A percentile compares a stretch with the other conserved stretches of the same genome.
phyloP scores from a whole-genome alignment of 2,329 filamentous ascomycete species.

The Microcera coccophila region DNA sequence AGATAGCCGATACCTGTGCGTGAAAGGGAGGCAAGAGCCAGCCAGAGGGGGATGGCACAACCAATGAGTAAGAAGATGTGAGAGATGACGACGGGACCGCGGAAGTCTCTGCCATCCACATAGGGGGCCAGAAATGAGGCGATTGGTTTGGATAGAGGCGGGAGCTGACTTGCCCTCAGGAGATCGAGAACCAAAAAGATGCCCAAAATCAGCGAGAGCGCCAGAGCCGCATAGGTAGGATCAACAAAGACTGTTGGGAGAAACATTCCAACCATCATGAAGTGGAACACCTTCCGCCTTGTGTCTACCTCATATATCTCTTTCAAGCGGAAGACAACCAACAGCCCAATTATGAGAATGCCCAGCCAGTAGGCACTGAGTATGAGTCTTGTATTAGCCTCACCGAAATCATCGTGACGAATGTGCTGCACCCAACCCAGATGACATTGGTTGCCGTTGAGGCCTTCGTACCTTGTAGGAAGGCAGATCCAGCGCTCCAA shows the following conservation, averaged over 20 bases:
- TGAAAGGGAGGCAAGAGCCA: slow-evolving; percentile 68
- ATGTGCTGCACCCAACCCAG: slow-evolving; percentile 62
- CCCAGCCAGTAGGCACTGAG: slow-evolving; percentile 69
- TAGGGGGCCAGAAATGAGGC: slow-evolving; percentile 87
- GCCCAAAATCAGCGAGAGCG: slow-evolving; percentile 72
- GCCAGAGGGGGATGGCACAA: slow-evolving; percentile 91
- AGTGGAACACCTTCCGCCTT: slow-evolving; percentile 93
- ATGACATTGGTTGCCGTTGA: slow-evolving; percentile 38
- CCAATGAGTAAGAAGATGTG: slow-evolving; percentile 95
- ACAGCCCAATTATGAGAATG: slow-evolving; percentile 67
- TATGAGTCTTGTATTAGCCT: slow-evolving; percentile 76
- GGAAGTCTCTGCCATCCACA: slow-evolving; percentile 87
- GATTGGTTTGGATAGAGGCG: slow-evolving; percentile 80
- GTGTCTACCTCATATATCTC: slow-evolving; percentile 88
- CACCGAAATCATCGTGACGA: slow-evolving; percentile 63
- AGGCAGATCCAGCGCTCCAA: slow-evolving; percentile 74
- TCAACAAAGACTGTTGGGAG: slow-evolving; percentile 83
- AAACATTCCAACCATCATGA: slow-evolving; percentile 97
- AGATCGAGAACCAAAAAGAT: slow-evolving; percentile 87
- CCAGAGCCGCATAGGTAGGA: slow-evolving; percentile 75
- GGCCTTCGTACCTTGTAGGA: slow-evolving; percentile 43
- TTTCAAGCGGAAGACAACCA: slow-evolving; percentile 70
- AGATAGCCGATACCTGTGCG: slow-evolving; percentile 55
- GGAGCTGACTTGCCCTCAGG: slow-evolving; percentile 84
- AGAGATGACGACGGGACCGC: slow-evolving; percentile 89